phyloP scores from a whole-genome alignment of 176 grass and related monocot genomes.

The Ensete ventricosum region DNA sequence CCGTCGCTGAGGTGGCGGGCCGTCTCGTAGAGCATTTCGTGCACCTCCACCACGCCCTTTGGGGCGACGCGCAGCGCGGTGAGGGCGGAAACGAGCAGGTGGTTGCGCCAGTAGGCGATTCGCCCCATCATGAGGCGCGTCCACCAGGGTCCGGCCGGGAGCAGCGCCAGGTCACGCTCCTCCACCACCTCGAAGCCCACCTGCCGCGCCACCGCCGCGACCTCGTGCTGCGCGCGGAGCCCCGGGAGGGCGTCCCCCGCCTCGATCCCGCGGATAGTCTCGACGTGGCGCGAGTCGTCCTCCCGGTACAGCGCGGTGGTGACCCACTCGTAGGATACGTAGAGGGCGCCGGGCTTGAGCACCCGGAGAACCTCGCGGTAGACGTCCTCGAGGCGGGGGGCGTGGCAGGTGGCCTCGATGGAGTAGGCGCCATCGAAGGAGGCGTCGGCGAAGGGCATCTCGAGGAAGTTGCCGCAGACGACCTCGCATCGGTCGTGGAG shows the following conservation, averaged over 20 bases:
- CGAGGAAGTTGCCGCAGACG: slow-evolving; percentile 93
- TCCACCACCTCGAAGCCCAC: slow-evolving; percentile 70
- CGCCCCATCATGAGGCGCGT: slow-evolving; percentile 94
- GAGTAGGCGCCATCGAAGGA: slow-evolving; percentile 96
- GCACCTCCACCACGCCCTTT: slow-evolving; percentile 84
- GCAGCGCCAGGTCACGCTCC: slow-evolving; percentile 77
- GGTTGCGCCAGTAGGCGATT: slow-evolving; percentile 94
- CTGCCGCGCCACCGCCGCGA: slow-evolving; percentile 42
- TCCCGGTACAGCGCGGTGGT: slow-evolving; percentile 70
- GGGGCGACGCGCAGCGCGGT: slow-evolving; percentile 76
- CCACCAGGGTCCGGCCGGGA: slow-evolving; percentile 79
- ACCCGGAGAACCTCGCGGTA: slow-evolving; percentile 84
- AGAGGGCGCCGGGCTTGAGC: slow-evolving; percentile 67
- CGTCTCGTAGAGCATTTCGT: slow-evolving; percentile 98
- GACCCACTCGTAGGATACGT: slow-evolving; percentile 96
- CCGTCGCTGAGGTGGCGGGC: slow-evolving; percentile 72
- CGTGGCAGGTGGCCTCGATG: slow-evolving; percentile 99
- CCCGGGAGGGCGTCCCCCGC: slow-evolving; percentile 81
- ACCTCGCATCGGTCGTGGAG: slow-evolving; percentile 69
- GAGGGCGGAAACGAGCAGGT: slow-evolving; percentile 75
- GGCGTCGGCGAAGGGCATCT: slow-evolving; percentile 69
- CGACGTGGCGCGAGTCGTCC: slow-evolving; percentile 58
- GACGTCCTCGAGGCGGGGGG: slow-evolving; percentile 82
- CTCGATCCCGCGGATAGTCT: slow-evolving; percentile 84
- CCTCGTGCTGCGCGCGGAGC: slow-evolving; percentile 65